A percentile compares a stretch with the other conserved stretches of the same genome.
Conservation (phyloP, 345 rosid species). For the Lumnitzera littorea region DNA sequence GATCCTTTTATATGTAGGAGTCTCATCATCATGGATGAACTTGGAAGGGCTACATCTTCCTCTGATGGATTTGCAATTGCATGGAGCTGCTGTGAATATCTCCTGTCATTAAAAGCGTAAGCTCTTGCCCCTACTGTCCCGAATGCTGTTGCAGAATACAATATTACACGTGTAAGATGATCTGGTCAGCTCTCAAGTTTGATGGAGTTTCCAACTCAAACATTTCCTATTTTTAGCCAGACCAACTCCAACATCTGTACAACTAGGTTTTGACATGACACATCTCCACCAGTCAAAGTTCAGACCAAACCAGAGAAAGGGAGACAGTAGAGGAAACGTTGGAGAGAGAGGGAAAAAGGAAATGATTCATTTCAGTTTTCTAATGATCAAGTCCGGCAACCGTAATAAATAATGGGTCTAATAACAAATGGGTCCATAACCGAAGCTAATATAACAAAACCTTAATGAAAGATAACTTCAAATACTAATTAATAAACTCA, state of each 20-base stretch:
- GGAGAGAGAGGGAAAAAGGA: too few species aligned
- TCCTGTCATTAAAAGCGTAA: conserved; percentile 78
- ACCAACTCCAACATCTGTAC: not conserved
- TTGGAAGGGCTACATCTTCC: conserved; percentile 97
- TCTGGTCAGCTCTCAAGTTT: too few species aligned
- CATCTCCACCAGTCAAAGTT: not conserved
- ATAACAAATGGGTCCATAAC: too few species aligned
- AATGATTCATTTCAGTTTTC: too few species aligned
- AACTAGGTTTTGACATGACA: not conserved
- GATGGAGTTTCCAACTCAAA: too few species aligned
- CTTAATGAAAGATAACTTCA: not conserved
- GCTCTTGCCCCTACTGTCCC: not conserved
- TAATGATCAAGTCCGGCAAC: too few species aligned
- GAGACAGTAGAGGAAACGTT: too few species aligned
- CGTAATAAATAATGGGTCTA: too few species aligned
- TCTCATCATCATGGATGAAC: conserved; percentile 89
- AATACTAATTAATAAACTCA: not conserved
- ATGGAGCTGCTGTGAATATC: conserved; percentile 96
- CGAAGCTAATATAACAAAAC: too few species aligned
- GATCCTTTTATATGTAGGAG: conserved; percentile 39
- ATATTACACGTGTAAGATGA: not conserved
- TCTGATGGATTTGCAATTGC: conserved; percentile 92
- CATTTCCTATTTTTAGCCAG: not conserved
- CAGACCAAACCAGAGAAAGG: not conserved
- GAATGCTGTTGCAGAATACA: not conserved